A percentile compares a stretch with the other conserved stretches of the same genome.
Evolutionary conservation across 345 rosid genomes (phyloP).

Genomic region (Rhodamnia rubescens): DNA sequence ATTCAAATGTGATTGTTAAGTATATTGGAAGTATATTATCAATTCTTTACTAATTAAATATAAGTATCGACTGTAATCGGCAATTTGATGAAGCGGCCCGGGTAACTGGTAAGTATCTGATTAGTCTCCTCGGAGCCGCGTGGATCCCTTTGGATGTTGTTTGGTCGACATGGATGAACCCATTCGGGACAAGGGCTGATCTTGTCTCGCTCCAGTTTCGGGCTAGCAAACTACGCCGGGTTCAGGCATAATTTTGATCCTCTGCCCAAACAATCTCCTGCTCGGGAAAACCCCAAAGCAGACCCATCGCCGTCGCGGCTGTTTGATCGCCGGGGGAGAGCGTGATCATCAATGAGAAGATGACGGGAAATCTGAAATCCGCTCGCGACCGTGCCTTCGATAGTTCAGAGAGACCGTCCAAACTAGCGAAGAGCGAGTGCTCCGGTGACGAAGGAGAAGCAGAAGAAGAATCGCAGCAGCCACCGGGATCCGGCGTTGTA

Average conservation of each 20-base stretch:
- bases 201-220: not conserved
- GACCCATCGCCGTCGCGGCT: not conserved
- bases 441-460: conserved; percentile 11
- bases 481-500: conserved; percentile 8
- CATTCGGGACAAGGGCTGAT: not conserved
- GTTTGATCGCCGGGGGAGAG: not conserved
- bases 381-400: conserved; percentile 12
- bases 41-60: too few species aligned
- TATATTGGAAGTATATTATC: not conserved
- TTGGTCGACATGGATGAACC: not conserved
- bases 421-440: conserved; percentile 35
- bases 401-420: conserved; percentile 25
- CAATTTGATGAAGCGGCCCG: not conserved
- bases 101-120: not conserved
- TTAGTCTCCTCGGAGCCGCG: not conserved
- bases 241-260: not conserved
- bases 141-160: not conserved
- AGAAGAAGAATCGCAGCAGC: conserved; percentile 8
- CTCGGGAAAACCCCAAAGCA: not conserved
- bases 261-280: not conserved
- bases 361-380: conserved; percentile 35
- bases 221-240: not conserved
- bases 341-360: conserved; percentile 5
- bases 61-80: too few species aligned
- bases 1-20: too few species aligned